These are phyloP conservation scores for Cyberlindnera subsufficiens DNA, from an alignment of 805 yeast genomes.

Conservation along the genomic window DNA sequence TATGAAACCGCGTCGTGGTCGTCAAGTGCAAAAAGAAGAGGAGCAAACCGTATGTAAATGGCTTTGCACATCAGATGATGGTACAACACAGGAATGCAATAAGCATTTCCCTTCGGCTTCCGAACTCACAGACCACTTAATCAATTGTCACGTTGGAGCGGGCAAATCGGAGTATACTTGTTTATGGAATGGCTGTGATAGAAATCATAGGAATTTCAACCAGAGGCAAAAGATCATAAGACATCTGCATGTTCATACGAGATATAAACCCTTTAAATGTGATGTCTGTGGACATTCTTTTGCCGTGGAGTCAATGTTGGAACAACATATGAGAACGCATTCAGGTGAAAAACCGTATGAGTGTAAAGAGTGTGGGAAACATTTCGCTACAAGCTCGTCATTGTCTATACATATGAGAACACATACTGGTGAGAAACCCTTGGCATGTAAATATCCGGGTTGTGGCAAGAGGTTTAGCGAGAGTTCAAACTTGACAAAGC, in stretches of 20 bases:
- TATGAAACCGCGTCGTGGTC: neutral
- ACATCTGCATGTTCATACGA: slow-evolving; percentile 85
- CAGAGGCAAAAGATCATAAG: slow-evolving; percentile 85
- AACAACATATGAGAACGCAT: slow-evolving; percentile 79
- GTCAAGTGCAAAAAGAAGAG: neutral
- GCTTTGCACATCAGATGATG: slow-evolving; percentile 8
- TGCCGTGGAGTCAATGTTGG: slow-evolving; percentile 70
- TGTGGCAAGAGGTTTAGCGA: slow-evolving; percentile 87
- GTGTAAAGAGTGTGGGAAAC: slow-evolving; percentile 69
- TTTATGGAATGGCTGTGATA: slow-evolving; percentile 71
- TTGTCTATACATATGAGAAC: slow-evolving; percentile 77
- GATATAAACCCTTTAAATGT: slow-evolving; percentile 76
- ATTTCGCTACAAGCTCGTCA: slow-evolving; percentile 78
- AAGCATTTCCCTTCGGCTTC: slow-evolving; percentile 44
- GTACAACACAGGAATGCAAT: slow-evolving; percentile 35
- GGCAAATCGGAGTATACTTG: slow-evolving; percentile 71
- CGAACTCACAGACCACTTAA: slow-evolving; percentile 67
- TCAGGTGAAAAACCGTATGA: slow-evolving; percentile 84
- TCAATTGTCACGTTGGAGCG: slow-evolving; percentile 61
- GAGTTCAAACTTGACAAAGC: slow-evolving; percentile 83
- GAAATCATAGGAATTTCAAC: slow-evolving; percentile 54
- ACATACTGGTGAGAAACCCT: slow-evolving; percentile 89
- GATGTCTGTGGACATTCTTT: slow-evolving; percentile 60
- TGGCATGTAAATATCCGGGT: slow-evolving; percentile 70
- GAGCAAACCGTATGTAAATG: slow-evolving; percentile 22